These are phyloP conservation scores for Pichia heedii DNA, from an alignment of 805 yeast species.

Conservation along the genomic window DNA sequence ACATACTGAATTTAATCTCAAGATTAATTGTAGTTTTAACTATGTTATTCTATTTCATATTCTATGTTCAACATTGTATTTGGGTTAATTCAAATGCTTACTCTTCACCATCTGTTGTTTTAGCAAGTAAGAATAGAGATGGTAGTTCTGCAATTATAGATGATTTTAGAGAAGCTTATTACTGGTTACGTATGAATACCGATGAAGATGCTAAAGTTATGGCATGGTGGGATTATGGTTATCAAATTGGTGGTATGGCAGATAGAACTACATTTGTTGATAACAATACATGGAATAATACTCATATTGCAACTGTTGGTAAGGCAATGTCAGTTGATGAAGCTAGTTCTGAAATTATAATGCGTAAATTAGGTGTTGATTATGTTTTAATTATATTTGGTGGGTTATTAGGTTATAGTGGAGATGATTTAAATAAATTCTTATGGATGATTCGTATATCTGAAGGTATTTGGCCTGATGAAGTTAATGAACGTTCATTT, in stretches of 20 bases:
- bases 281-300: constrained; percentile 98
- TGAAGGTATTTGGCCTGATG: constrained; percentile 99
- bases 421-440: constrained; percentile 94
- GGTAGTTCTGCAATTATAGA: constrained; percentile 83
- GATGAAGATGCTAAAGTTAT: constrained; percentile 91
- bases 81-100: constrained; percentile 96
- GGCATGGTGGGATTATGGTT: constrained; percentile 99
- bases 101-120: constrained; percentile 95
- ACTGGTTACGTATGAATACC: constrained; percentile 98
- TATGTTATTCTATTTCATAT: constrained; percentile 62
- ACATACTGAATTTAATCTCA: constrained; percentile 31
- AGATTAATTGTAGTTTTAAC: constrained; percentile 55
- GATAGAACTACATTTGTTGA: constrained; percentile 97
- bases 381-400: constrained; percentile 91
- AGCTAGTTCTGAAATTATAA: constrained; percentile 78
- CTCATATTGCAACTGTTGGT: constrained; percentile 98
- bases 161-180: constrained; percentile 97
- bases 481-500: constrained; percentile 73
- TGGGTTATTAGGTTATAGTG: constrained; percentile 85
- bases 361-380: constrained; percentile 89
- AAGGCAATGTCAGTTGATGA: constrained; percentile 92
- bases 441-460: constrained; percentile 98
- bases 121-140: constrained; percentile 75
- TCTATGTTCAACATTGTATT: constrained; percentile 90
- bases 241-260: constrained; percentile 99